Conservation (phyloP, 805 yeast species). For the Soucietia sequanensis region DNA sequence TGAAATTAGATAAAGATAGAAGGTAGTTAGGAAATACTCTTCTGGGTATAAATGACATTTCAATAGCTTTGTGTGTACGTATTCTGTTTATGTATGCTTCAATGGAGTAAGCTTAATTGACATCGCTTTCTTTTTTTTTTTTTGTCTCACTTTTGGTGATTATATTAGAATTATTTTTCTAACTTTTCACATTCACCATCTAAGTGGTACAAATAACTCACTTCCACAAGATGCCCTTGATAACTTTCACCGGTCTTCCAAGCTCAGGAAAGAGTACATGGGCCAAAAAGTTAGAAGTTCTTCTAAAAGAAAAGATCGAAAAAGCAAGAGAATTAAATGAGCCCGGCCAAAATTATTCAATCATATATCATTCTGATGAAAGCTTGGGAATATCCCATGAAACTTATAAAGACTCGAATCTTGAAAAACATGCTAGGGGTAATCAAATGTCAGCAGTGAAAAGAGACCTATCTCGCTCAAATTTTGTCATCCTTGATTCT, state of each 20-base stretch:
- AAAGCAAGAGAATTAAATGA: constrained; percentile 34
- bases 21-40: constrained; percentile 69
- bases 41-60: constrained; percentile 62
- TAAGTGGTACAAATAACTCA: background rate
- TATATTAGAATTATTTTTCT: no score
- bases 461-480: constrained; percentile 65
- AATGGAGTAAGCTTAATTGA: no score
- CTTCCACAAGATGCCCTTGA: constrained; percentile 67
- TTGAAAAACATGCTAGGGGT: constrained; percentile 82
- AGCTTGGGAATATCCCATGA: constrained; percentile 67
- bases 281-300: constrained; percentile 53
- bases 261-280: constrained; percentile 79
- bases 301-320: constrained; percentile 47
- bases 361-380: constrained; percentile 76
- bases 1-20: constrained; percentile 72
- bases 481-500: constrained; percentile 81
- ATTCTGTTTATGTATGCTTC: no score
- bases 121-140: no score
- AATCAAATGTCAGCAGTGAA: constrained; percentile 86
- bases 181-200: no score
- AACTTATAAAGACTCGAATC: constrained; percentile 65
- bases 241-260: constrained; percentile 83
- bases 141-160: no score
- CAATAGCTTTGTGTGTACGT: no score
- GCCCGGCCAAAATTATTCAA: constrained; percentile 55